Evolutionary conservation across 129 eudicot genomes (phyloP).

Genomic region (Pulicaria dysenterica): DNA sequence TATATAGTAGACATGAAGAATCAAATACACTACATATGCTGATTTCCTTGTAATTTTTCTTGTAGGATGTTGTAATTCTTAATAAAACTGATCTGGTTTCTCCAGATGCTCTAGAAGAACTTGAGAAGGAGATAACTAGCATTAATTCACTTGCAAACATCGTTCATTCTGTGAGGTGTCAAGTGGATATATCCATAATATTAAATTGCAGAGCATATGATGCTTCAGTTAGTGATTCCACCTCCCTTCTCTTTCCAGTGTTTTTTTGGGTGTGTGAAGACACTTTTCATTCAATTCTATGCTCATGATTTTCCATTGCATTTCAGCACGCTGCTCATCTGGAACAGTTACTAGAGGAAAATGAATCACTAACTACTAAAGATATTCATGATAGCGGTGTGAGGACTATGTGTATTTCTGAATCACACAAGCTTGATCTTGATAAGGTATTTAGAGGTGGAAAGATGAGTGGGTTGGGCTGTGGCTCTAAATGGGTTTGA

Average conservation of each 20-base stretch:
- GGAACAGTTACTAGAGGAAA: slow-evolving; percentile 80
- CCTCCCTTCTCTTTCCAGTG: not conserved
- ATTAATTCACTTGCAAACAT: slow-evolving; percentile 84
- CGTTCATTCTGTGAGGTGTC: slow-evolving; percentile 80
- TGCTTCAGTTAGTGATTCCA: slow-evolving; percentile 51
- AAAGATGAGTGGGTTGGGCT: slow-evolving; percentile 4
- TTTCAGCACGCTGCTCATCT: slow-evolving; percentile 83
- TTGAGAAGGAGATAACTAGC: slow-evolving; percentile 72
- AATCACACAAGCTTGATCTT: slow-evolving; percentile 54
- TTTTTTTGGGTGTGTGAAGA: not conserved
- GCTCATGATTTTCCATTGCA: not conserved
- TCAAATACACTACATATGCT: not conserved
- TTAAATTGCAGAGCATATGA: slow-evolving; percentile 83
- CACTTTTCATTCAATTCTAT: not conserved
- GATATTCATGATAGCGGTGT: slow-evolving; percentile 84
- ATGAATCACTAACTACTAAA: slow-evolving; percentile 56
- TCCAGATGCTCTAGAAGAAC: slow-evolving; percentile 59
- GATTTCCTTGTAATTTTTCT: slow-evolving; percentile 27
- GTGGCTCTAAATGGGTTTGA: not conserved
- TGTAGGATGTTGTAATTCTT: slow-evolving; percentile 89
- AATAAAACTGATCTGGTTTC: slow-evolving; percentile 85
- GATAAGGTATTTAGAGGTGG: slow-evolving; percentile 57
- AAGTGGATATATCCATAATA: slow-evolving; percentile 81
- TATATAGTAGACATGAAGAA: not conserved
- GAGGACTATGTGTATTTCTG: slow-evolving; percentile 72